A percentile compares a stretch with the other conserved stretches of the same genome.
These are phyloP conservation scores for Colletotrichum trifolii DNA, from an alignment of 2,329 filamentous ascomycete genomes.

Conservation along the genomic window DNA sequence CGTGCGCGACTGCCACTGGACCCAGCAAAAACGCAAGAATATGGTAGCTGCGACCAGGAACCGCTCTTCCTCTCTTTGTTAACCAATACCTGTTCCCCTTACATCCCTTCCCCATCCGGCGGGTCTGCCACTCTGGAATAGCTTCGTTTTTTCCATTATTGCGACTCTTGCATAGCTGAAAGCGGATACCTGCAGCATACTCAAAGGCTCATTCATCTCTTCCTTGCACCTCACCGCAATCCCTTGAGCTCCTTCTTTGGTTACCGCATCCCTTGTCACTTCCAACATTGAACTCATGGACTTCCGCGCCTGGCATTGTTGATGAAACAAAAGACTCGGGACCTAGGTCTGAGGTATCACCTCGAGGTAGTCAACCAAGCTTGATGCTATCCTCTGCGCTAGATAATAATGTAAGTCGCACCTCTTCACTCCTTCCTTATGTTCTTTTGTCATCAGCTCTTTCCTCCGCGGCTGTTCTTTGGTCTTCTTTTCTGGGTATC, in stretches of 20 bases:
- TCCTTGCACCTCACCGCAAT: conserved; percentile 3
- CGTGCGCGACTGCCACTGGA: conserved; percentile 31
- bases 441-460: conserved; percentile 15
- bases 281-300: conserved; percentile 29
- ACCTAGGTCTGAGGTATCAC: conserved; percentile 7
- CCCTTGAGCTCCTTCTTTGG: conserved; percentile 18
- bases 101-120: conserved; percentile 36
- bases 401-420: conserved; percentile 35
- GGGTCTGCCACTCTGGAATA: conserved; percentile 33
- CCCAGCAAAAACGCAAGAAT: conserved; percentile 4
- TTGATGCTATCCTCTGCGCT: conserved; percentile 16
- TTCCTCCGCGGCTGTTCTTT: conserved; percentile 9
- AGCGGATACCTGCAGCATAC: conserved; percentile 12
- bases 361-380: neutral
- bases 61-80: conserved; percentile 35
- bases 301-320: conserved; percentile 26
- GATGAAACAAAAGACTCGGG: conserved; percentile 22
- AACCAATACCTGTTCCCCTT: conserved; percentile 14
- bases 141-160: conserved; percentile 28
- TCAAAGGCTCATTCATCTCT: conserved; percentile 17
- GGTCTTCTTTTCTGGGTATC: neutral
- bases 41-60: conserved; percentile 35
- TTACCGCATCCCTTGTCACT: conserved; percentile 25
- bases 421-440: conserved; percentile 8
- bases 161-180: neutral